Base-by-base conservation (phyloP, 108 stramenopile genomes). In the Nitzschia palea region DNA sequence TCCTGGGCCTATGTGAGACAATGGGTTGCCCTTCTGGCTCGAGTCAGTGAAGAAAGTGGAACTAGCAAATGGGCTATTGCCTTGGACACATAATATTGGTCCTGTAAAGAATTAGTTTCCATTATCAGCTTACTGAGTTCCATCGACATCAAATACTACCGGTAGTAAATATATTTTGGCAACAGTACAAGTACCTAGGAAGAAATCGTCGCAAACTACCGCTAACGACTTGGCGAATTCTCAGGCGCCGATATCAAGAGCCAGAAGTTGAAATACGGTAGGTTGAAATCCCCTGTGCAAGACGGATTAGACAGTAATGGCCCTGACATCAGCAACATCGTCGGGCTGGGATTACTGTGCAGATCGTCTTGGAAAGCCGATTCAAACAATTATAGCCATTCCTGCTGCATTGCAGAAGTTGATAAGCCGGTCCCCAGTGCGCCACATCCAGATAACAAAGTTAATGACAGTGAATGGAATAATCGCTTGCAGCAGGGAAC, bases 301-400 rank as follows among this genome's bases (percentile, higher is more conserved):
- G n/a, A n/a, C n/a, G n/a, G n/a, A n/a, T n/a, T 89, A 53, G 88
- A 88, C 8, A 89, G 88, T 29, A 83, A 92, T 26, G 96, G 89
- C 62, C 81, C 95, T 60, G 97, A 96, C 76, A 93, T 99, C 55
- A 82, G 97, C 23, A 87, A 89, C 34, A 70, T 98, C 53, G 50
- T 98, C 37, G 99, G n/a, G 98, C 80, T 99, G 99, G 99, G 88
- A 95, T 52, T 98, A 99, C 76, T 99, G 98, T 81, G 69, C 79
- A 26, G 94, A 97, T 26, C 94, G 99, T 36, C 82, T 99, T 18
- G 92, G 84, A n/a, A 97, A 95, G 37, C 91, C 93, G 3, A 96
- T 99, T 57, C 96, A 94, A 59, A 99, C 98, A 79, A 98, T 99
- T 73, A 96, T 99, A 45, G 98, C 98, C 15, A 98, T 99, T 54